phyloP scores from a whole-genome alignment of 495 filamentous ascomycete genomes.

The Geopyxis carbonaria region DNA sequence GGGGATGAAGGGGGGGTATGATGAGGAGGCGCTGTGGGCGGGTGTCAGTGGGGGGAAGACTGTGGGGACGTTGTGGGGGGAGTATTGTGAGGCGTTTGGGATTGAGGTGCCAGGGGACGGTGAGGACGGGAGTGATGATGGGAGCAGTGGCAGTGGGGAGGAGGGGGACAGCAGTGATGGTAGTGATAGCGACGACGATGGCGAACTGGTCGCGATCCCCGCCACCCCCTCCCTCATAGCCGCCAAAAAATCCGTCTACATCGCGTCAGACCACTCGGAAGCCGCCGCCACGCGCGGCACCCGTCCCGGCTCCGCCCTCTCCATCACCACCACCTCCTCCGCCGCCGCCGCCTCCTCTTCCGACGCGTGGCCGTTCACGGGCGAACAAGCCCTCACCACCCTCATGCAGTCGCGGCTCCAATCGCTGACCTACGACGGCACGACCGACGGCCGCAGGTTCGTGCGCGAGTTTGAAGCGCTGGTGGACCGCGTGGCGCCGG shows the following conservation, averaged over 20 bases:
- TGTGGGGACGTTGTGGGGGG: constrained; percentile 54
- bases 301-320: not conserved
- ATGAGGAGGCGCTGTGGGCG: constrained; percentile 48
- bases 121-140: not conserved
- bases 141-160: not conserved
- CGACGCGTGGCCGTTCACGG: not conserved
- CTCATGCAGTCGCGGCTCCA: not conserved
- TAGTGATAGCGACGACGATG: constrained; percentile 6
- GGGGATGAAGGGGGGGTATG: constrained; percentile 38
- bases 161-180: not conserved
- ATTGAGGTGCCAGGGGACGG: constrained; percentile 2
- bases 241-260: not conserved
- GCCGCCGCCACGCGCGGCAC: too few relatives aligned
- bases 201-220: constrained; percentile 1
- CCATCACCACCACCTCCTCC: not conserved
- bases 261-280: not conserved
- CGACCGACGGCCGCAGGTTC: constrained; percentile 4
- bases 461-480: constrained; percentile 8
- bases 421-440: constrained; percentile 3
- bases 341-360: not conserved
- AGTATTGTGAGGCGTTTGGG: constrained; percentile 36
- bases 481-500: constrained; percentile 4
- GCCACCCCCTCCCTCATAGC: too few relatives aligned
- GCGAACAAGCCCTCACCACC: not conserved
- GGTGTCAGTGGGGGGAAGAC: constrained; percentile 45